Evolutionary conservation across 2,329 filamentous ascomycete genomes (phyloP), one percentile per base, ranked within the genome.

Genomic region (Bertia moriformis): DNA sequence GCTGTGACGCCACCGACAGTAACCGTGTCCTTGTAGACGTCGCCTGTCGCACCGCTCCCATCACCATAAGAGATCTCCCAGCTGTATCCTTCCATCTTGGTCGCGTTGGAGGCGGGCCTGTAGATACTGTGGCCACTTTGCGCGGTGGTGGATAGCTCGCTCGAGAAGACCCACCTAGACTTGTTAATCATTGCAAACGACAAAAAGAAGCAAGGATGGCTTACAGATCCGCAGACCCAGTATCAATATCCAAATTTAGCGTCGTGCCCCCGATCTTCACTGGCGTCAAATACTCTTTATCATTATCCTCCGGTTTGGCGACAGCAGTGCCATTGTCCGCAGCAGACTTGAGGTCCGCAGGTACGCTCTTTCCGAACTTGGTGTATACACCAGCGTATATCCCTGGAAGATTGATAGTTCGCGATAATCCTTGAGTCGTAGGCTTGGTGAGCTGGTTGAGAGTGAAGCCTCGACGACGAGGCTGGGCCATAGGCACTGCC

Each of bases 1-100:
- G 73, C 48, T 14, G 50, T 51, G 37, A 73, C 50, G 37, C 54
- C 53, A 30, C 62, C 67, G n/a, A 74, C 45, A 19, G 49, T 49
- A 37, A 74, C 49, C 0, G 60, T 64, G 49, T 75, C 71, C 20
- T 51, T 58, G 47, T 70, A 73, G 40, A 70, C 65, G 35, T 61
- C 58, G 38, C 70, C 70, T 12, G 51, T 53, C 1, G 61, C 61
- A 1, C 51, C 52, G 38, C 56, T 62, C 14, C 59, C 60, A 27
- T 68, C 65, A 61, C 61, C 56, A 44, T 67, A 67, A 1, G 44
- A 47, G 29, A 70, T 64, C 32, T 55, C 50, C 69, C 69, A 74
- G n/a, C 55, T 55, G 18, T 62, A 61, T 30, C 61, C 60, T 2
- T 53, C 45, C 24, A 73, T 49, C 15, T 53, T 48, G 1, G 67